Percentiles rank a stretch among this genome's conserved stretches.
These are phyloP conservation scores for Serendipita sp. DNA, from an alignment of 768 basidiomycete genomes.

Conservation along the genomic window DNA sequence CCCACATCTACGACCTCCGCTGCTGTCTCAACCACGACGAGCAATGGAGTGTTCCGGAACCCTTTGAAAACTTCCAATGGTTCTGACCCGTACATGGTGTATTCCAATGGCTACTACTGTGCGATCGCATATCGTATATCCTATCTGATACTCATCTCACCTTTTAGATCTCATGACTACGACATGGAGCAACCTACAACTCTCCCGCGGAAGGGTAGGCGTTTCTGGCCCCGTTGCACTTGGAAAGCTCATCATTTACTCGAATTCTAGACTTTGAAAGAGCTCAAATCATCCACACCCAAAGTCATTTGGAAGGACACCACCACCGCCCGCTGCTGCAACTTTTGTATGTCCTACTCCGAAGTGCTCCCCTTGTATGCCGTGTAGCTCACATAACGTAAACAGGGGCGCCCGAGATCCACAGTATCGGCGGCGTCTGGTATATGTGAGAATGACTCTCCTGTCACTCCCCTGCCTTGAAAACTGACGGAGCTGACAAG, in stretches of 20 bases:
- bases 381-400: not conserved
- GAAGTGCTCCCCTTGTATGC: not conserved
- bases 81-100: slow-evolving; percentile 10
- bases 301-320: slow-evolving; percentile 9
- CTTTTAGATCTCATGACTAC: not conserved
- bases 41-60: not conserved
- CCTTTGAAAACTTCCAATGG: slow-evolving; percentile 9
- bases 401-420: slow-evolving; percentile 8
- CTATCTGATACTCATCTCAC: too few relatives aligned
- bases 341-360: not conserved
- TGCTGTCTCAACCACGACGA: too few relatives aligned
- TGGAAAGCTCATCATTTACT: not conserved
- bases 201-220: slow-evolving; percentile 1
- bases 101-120: slow-evolving; percentile 7
- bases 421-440: slow-evolving; percentile 2
- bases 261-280: not conserved
- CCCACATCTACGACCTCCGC: too few relatives aligned
- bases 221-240: too few relatives aligned
- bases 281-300: slow-evolving; percentile 6
- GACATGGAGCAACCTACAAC: slow-evolving; percentile 4
- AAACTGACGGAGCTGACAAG: not conserved
- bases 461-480: not conserved
- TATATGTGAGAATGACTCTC: slow-evolving; percentile 5
- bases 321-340: slow-evolving; percentile 9
- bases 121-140: not conserved